phyloP scores from a whole-genome alignment of 495 filamentous ascomycete genomes.

The Mycothermus thermophilus region DNA sequence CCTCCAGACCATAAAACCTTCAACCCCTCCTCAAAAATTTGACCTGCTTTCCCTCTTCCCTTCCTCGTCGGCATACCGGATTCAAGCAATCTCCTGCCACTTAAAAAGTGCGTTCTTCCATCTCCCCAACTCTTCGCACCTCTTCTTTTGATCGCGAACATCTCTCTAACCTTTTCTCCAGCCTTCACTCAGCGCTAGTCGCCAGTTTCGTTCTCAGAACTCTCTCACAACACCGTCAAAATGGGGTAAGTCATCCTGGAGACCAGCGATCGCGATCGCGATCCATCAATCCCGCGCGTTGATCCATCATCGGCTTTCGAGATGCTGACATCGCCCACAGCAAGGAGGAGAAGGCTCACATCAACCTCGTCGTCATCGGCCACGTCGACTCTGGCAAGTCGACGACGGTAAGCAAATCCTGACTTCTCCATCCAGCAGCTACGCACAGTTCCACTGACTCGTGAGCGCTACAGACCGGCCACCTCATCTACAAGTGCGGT shows the following conservation, averaged over 20 bases:
- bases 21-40: conserved; percentile 16
- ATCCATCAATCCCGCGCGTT: background rate
- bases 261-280: background rate
- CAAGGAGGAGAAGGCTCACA: conserved; percentile 75
- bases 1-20: conserved; percentile 18
- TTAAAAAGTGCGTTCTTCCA: conserved; percentile 11
- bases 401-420: conserved; percentile 59
- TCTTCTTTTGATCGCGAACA: too few species aligned
- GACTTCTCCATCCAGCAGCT: conserved; percentile 33
- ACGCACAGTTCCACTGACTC: conserved; percentile 2
- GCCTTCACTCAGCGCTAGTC: conserved; percentile 12
- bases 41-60: conserved; percentile 14
- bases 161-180: conserved; percentile 6
- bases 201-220: conserved; percentile 7
- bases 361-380: conserved; percentile 98
- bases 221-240: conserved; percentile 13
- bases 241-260: conserved; percentile 18
- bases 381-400: conserved; percentile 99
- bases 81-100: conserved; percentile 26
- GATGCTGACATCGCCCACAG: too few species aligned
- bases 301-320: too few species aligned
- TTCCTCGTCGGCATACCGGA: conserved; percentile 26
- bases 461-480: conserved; percentile 50
- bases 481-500: conserved; percentile 99
- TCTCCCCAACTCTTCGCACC: too few species aligned